phyloP scores from a whole-genome alignment of 164 flowering plant species.

The Houttuynia cordata region DNA sequence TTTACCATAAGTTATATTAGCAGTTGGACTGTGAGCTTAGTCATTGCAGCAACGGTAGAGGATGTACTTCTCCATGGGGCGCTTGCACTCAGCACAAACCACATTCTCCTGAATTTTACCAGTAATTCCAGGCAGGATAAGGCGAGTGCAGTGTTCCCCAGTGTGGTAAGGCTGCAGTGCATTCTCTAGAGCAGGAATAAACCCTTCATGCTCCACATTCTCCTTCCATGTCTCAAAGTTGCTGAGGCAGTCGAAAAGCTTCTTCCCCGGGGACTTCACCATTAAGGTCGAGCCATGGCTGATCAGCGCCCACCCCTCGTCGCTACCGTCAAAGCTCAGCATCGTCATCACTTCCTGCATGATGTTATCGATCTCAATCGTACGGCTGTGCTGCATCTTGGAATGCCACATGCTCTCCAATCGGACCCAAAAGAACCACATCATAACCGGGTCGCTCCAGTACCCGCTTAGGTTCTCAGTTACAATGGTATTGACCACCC shows the following conservation, averaged over 20 bases:
- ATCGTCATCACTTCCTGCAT: slow-evolving; percentile 44
- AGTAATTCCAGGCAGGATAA: slow-evolving; percentile 43
- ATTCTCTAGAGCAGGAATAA: slow-evolving; percentile 34
- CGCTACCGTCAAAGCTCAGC: slow-evolving; percentile 41
- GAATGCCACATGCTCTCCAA: slow-evolving; percentile 55
- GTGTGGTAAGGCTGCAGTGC: slow-evolving; percentile 22
- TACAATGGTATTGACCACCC: slow-evolving; percentile 8
- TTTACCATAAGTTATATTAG: background rate
- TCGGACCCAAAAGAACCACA: slow-evolving; percentile 52
- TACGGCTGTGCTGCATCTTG: slow-evolving; percentile 27
- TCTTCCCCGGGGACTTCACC: slow-evolving; percentile 38
- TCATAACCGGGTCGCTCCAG: slow-evolving; percentile 14
- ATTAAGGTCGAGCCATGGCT: slow-evolving; percentile 32
- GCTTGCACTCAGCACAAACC: slow-evolving; percentile 54
- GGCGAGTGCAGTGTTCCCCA: slow-evolving; percentile 58
- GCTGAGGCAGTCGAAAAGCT: slow-evolving; percentile 16
- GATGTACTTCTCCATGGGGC: slow-evolving; percentile 62
- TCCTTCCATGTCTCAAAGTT: slow-evolving; percentile 32
- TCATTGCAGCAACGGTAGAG: slow-evolving; percentile 60
- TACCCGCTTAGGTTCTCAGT: slow-evolving; percentile 18
- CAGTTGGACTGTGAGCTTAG: background rate
- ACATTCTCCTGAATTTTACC: slow-evolving; percentile 38
- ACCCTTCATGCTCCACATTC: slow-evolving; percentile 14
- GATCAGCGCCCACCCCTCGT: slow-evolving; percentile 56
- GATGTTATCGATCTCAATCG: slow-evolving; percentile 24